Conservation (phyloP, 768 basidiomycete genomes). For the Royoungia palumana region DNA sequence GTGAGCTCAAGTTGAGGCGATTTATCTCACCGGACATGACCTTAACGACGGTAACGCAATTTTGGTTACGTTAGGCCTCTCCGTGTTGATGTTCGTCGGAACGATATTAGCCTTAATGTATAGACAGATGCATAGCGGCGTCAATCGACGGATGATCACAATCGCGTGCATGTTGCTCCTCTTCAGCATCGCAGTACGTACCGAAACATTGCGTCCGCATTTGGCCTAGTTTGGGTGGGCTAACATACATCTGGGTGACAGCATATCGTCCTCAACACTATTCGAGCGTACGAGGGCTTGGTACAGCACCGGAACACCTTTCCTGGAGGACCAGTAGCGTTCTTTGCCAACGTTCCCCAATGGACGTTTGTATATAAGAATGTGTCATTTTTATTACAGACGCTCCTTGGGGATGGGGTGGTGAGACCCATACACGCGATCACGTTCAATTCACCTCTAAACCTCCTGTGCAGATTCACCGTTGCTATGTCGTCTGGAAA, state of each 20-base stretch:
- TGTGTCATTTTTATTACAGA: conserved; percentile 17
- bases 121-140: background rate
- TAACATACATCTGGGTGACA: background rate
- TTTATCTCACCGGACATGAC: background rate
- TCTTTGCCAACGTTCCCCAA: conserved; percentile 24
- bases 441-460: background rate
- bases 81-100: conserved; percentile 29
- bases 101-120: conserved; percentile 22
- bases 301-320: conserved; percentile 17
- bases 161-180: conserved; percentile 22
- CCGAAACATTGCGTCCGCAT: too few relatives aligned
- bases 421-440: background rate
- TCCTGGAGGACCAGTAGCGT: conserved; percentile 23
- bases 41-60: too few relatives aligned
- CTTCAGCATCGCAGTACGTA: conserved; percentile 21
- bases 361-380: conserved; percentile 30
- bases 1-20: conserved; percentile 9
- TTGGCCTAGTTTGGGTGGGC: background rate
- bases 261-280: conserved; percentile 19
- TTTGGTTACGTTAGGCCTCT: conserved; percentile 23
- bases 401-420: conserved; percentile 23
- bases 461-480: conserved; percentile 19
- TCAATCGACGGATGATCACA: conserved; percentile 14
- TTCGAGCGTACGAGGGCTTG: conserved; percentile 20
- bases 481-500: conserved; percentile 28